Conservation (phyloP, 2,329 filamentous ascomycete species). For the Calcarisporium arbuscula region DNA sequence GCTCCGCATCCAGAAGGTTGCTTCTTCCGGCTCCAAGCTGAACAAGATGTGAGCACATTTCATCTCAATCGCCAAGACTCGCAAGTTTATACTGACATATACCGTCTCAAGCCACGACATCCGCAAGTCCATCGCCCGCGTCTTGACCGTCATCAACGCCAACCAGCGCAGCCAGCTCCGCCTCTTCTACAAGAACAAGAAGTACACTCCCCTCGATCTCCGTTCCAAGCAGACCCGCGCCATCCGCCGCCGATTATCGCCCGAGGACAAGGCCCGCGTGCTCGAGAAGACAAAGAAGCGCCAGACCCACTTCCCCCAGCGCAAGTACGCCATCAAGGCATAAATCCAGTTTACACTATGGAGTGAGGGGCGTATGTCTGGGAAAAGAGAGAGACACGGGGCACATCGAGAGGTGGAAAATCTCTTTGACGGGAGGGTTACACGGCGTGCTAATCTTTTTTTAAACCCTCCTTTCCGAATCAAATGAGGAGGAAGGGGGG, state of each 20-base stretch:
- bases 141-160: constrained; percentile 99
- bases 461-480: constrained; percentile 11
- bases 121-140: constrained; percentile 98
- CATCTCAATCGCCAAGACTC: neutral
- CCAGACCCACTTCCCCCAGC: constrained; percentile 91
- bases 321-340: constrained; percentile 99
- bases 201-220: constrained; percentile 97
- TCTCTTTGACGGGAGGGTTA: neutral
- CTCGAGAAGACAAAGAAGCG: constrained; percentile 98
- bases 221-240: constrained; percentile 97
- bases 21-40: constrained; percentile 91
- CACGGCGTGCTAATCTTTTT: constrained; percentile 21
- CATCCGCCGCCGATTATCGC: constrained; percentile 90
- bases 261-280: constrained; percentile 77
- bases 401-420: neutral
- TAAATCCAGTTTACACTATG: too few relatives aligned
- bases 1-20: constrained; percentile 97
- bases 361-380: neutral
- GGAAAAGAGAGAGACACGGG: neutral
- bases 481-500: neutral
- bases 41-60: constrained; percentile 76
- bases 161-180: constrained; percentile 98
- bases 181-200: constrained; percentile 99
- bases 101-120: constrained; percentile 99
- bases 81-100: constrained; percentile 6